Evolutionary conservation across 116 monocot species (phyloP).

Genomic region (Phalaenopsis hybrid): DNA sequence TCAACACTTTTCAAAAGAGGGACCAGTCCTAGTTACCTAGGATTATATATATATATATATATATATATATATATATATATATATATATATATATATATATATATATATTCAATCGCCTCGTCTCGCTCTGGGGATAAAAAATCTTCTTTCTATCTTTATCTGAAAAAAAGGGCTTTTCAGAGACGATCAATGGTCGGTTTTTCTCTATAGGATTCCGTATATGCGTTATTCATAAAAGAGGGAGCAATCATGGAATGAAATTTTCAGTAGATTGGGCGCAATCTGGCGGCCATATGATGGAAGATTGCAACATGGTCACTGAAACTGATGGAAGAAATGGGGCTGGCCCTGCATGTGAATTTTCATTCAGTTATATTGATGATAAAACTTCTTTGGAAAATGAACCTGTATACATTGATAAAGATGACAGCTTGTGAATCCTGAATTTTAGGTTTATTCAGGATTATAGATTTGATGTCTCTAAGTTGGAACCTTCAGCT

Average conservation of each 20-base stretch:
- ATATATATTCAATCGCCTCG: background rate
- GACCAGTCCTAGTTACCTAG: too few species aligned
- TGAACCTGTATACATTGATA: too few species aligned
- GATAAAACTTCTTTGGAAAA: too few species aligned
- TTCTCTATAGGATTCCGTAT: background rate
- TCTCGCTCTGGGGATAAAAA: background rate
- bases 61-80: too few species aligned
- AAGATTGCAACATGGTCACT: too few species aligned
- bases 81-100: too few species aligned
- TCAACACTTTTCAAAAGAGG: too few species aligned
- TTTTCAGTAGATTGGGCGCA: background rate
- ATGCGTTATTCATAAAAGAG: background rate
- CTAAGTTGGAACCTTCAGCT: conserved; percentile 73
- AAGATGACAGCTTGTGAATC: background rate
- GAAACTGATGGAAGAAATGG: too few species aligned
- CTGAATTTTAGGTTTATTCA: conserved; percentile 37
- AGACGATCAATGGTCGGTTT: background rate
- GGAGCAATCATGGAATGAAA: background rate
- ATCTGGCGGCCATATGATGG: background rate
- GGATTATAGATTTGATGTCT: conserved; percentile 68
- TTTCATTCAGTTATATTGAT: too few species aligned
- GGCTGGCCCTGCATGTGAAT: too few species aligned
- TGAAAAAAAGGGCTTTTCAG: background rate
- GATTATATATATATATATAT: too few species aligned
- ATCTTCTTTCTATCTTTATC: background rate